A percentile compares a stretch with the other conserved stretches of the same genome.
Evolutionary conservation across 2,329 filamentous ascomycete genomes (phyloP).

Genomic region (Myriosclerotinia curreyana): DNA sequence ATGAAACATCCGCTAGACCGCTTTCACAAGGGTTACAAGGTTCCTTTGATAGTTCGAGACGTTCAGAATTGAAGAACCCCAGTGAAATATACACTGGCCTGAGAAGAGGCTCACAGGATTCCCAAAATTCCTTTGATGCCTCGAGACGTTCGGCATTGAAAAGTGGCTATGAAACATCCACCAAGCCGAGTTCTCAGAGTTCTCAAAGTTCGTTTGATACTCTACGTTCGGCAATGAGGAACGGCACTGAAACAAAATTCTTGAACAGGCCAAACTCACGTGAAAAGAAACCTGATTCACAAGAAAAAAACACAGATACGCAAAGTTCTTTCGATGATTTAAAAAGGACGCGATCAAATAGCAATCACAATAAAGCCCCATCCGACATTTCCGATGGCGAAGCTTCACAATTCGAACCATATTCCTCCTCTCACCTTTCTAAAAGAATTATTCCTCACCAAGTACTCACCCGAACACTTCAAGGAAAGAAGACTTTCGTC

Average conservation of each 20-base stretch:
- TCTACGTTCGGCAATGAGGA: constrained; percentile 17
- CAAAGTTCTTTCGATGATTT: constrained; percentile 9
- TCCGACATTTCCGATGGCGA: constrained; percentile 46
- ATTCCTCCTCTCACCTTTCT: constrained; percentile 79
- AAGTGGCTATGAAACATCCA: constrained; percentile 25
- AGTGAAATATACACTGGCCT: constrained; percentile 33
- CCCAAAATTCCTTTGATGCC: constrained; percentile 22
- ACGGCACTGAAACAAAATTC: constrained; percentile 16
- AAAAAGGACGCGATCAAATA: constrained; percentile 32
- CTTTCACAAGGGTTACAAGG: constrained; percentile 20
- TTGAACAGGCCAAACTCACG: constrained; percentile 14
- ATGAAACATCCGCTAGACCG: constrained; percentile 30
- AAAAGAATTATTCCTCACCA: constrained; percentile 80
- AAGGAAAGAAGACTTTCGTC: constrained; percentile 71
- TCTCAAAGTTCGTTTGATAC: constrained; percentile 19
- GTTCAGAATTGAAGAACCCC: constrained; percentile 20
- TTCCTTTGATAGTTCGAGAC: constrained; percentile 22
- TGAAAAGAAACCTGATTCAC: constrained; percentile 8
- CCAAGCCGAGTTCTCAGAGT: constrained; percentile 34
- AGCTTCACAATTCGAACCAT: constrained; percentile 73
- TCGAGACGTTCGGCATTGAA: constrained; percentile 19
- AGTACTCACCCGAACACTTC: constrained; percentile 72
- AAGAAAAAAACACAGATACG: not conserved
- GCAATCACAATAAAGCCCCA: not conserved
- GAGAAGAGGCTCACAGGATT: constrained; percentile 31